Base-by-base conservation (phyloP, 1,139 yeast species). In the Arxiozyma heterogenica region DNA sequence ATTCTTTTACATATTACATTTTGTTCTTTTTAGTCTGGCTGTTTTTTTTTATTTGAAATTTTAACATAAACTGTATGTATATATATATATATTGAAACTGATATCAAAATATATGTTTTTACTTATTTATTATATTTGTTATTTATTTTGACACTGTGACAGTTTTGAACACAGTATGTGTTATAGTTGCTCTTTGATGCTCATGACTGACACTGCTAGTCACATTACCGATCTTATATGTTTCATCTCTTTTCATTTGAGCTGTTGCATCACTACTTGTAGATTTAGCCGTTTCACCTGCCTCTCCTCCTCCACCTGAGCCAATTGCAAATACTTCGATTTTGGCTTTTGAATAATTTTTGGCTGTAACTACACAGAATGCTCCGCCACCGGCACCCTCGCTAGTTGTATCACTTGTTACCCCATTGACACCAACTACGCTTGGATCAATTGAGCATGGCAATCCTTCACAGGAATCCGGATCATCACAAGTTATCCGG, bases 301-400 rank as follows among this genome's bases (percentile, higher is more conserved):
- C 4, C 18, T 20, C 46, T 17, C 18, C 34, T 23, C 18, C 20
- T 18, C 23, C 45, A 21, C 49, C 47, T 12, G 42, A 50, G 64
- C 51, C 51, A 8, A 47, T 63, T 49, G 73, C 73, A 66, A 88
- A 88, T 8, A 88, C 84, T 68, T 86, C 95, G 63, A 89, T 81
- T 55, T 74, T 78, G 46, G 94, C 95, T 55, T 75, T 75, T 45
- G 86, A 75, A 54, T 80, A 78, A 61, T 81, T 77, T 52, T 73
- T 71, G 44, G 88, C 95, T 45, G 95, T 87, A 51, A 87, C 88
- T 53, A 87, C 86, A 76, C 96, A 89, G 78, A 80, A 88, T 17
- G 47, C 48, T 12, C 51, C 58, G 27, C 57, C 58, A 44, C 57
- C 57, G 7, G 58, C 58, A 49, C 58, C 58, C 18, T 47, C 25